Evolutionary conservation across 2,329 filamentous ascomycete genomes (phyloP).

Genomic region (Diplodia scrobiculata): DNA sequence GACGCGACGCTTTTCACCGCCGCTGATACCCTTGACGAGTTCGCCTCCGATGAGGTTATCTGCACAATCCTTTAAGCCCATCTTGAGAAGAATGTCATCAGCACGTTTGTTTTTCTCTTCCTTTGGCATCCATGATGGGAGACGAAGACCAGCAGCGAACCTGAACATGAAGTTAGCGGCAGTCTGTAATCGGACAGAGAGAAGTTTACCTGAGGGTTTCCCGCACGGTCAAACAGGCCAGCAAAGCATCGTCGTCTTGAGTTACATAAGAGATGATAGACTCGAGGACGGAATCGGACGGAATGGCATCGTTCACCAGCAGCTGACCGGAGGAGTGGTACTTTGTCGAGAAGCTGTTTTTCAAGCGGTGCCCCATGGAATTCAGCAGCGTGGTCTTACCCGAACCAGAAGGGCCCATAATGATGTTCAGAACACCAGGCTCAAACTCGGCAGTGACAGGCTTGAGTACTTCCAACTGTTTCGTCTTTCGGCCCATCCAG

Average conservation of each 20-base stretch:
- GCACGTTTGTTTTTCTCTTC: slow-evolving; percentile 68
- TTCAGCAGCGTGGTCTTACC: slow-evolving; percentile 77
- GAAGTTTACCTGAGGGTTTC: slow-evolving; percentile 61
- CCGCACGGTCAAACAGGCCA: slow-evolving; percentile 73
- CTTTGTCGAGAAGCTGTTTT: slow-evolving; percentile 62
- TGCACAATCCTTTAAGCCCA: slow-evolving; percentile 77
- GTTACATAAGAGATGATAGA: slow-evolving; percentile 76
- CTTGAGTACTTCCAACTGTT: slow-evolving; percentile 59
- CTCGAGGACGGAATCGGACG: slow-evolving; percentile 68
- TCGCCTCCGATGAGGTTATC: slow-evolving; percentile 73
- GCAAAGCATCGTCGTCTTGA: slow-evolving; percentile 74
- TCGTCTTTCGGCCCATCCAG: slow-evolving; percentile 52
- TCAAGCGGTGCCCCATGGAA: slow-evolving; percentile 68
- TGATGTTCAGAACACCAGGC: slow-evolving; percentile 70
- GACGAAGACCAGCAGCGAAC: slow-evolving; percentile 67
- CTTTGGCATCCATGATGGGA: slow-evolving; percentile 70
- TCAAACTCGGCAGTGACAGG: slow-evolving; percentile 68
- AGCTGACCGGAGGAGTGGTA: slow-evolving; percentile 66
- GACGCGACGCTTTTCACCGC: slow-evolving; percentile 75
- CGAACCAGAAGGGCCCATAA: slow-evolving; percentile 78
- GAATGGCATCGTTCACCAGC: slow-evolving; percentile 69
- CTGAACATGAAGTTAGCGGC: slow-evolving; percentile 7
- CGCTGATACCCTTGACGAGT: slow-evolving; percentile 74
- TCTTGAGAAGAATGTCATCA: slow-evolving; percentile 71
- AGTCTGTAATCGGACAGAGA: no score